Evolutionary conservation across 2,329 filamentous ascomycete species (phyloP).

Genomic region (Berkeleyomyces basicola): DNA sequence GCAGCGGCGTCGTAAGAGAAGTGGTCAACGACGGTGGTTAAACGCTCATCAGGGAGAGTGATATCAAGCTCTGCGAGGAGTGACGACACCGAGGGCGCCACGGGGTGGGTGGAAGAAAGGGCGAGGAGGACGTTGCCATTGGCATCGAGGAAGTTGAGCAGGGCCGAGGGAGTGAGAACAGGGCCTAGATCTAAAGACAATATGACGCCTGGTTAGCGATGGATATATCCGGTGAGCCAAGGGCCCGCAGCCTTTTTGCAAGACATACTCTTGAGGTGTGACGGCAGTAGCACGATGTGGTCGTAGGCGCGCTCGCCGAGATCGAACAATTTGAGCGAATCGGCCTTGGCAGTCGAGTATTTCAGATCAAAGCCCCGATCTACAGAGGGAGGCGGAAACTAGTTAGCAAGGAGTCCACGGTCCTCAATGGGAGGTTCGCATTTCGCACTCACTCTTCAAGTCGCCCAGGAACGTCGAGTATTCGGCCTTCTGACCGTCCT

Average conservation of each 20-base stretch:
- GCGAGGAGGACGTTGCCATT: slow-evolving; percentile 82
- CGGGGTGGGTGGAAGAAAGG: slow-evolving; percentile 54
- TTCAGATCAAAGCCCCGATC: slow-evolving; percentile 67
- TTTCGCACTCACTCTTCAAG: slow-evolving; percentile 40
- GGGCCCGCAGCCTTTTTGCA: no score
- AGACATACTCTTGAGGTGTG: slow-evolving; percentile 65
- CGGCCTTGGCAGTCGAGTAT: slow-evolving; percentile 71
- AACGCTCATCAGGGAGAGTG: slow-evolving; percentile 69
- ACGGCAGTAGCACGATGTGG: slow-evolving; percentile 76
- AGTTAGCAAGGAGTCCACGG: not conserved
- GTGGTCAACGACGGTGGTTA: slow-evolving; percentile 78
- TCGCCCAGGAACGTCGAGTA: slow-evolving; percentile 73
- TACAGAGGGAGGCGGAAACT: slow-evolving; percentile 23
- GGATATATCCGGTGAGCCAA: no score
- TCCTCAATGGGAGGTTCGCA: not conserved
- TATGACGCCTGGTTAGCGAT: not conserved
- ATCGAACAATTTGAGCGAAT: slow-evolving; percentile 60
- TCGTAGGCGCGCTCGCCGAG: slow-evolving; percentile 82
- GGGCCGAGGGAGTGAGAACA: slow-evolving; percentile 64
- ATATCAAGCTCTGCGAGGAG: slow-evolving; percentile 82
- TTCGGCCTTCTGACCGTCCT: slow-evolving; percentile 58
- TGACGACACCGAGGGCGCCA: slow-evolving; percentile 56
- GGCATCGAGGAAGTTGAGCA: slow-evolving; percentile 82
- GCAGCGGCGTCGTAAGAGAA: slow-evolving; percentile 76
- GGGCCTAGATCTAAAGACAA: slow-evolving; percentile 57